Conservation (phyloP, 2,329 filamentous ascomycete species). For the Fusarium sp. region DNA sequence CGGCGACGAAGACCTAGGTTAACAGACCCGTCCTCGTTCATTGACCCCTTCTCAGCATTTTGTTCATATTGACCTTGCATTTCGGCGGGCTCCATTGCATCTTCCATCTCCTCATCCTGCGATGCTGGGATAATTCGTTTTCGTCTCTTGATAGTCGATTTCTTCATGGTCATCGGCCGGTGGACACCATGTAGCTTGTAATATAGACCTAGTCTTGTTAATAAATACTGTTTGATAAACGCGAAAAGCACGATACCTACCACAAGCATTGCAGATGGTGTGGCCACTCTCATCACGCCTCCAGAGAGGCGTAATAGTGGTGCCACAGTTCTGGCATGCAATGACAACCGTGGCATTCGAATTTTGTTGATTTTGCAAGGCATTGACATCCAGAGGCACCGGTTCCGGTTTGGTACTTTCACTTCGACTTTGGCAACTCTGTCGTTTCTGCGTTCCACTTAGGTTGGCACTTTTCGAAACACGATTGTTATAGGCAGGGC, state of each 20-base stretch:
- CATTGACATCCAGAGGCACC: constrained; percentile 48
- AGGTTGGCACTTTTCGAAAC: constrained; percentile 87
- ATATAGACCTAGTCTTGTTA: constrained; percentile 75
- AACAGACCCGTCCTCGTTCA: constrained; percentile 72
- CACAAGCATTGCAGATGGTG: constrained; percentile 98
- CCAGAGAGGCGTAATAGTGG: constrained; percentile 96
- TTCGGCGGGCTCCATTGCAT: constrained; percentile 57
- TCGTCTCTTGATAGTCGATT: constrained; percentile 92
- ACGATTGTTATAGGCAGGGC: constrained; percentile 96
- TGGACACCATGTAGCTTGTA: constrained; percentile 96
- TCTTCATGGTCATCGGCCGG: constrained; percentile 98
- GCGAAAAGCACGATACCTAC: constrained; percentile 62
- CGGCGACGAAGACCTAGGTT: constrained; percentile 67
- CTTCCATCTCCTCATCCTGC: constrained; percentile 60
- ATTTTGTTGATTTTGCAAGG: constrained; percentile 44
- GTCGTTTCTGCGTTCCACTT: constrained; percentile 62
- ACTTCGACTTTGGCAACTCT: constrained; percentile 45
- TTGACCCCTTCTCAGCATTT: constrained; percentile 61
- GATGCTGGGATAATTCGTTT: constrained; percentile 91
- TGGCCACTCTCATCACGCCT: constrained; percentile 92
- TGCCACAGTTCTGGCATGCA: constrained; percentile 96
- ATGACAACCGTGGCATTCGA: constrained; percentile 66
- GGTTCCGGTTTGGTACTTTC: constrained; percentile 42
- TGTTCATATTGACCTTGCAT: constrained; percentile 49
- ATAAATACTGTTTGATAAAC: background rate